phyloP scores from a whole-genome alignment of 2,329 filamentous ascomycete species.

The Epichloe brachyelytri region DNA sequence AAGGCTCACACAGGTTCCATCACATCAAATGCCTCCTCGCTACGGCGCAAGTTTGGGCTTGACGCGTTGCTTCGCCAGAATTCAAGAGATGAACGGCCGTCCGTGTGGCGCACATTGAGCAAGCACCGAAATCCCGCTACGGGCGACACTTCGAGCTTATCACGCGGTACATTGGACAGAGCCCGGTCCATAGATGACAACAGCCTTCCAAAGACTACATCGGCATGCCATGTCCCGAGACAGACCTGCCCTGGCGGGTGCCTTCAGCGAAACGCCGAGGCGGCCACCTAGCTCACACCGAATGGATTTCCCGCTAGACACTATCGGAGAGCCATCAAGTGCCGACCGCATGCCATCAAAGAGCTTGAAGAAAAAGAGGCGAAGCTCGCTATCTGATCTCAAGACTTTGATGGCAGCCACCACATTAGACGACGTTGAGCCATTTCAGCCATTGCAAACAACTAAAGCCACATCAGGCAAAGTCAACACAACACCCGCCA shows the following conservation, averaged over 20 bases:
- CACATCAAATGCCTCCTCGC: slow-evolving; percentile 74
- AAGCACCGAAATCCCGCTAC: slow-evolving; percentile 55
- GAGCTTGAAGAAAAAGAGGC: slow-evolving; percentile 60
- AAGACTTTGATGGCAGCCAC: slow-evolving; percentile 53
- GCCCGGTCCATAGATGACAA: slow-evolving; percentile 66
- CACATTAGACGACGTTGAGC: slow-evolving; percentile 27
- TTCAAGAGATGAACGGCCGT: slow-evolving; percentile 63
- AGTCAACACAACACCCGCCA: slow-evolving; percentile 33
- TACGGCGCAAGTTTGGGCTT: slow-evolving; percentile 74
- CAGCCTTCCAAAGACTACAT: slow-evolving; percentile 28
- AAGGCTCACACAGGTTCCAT: slow-evolving; percentile 61
- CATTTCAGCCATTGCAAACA: slow-evolving; percentile 36
- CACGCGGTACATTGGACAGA: slow-evolving; percentile 52
- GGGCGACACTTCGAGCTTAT: slow-evolving; percentile 49
- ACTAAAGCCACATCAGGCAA: slow-evolving; percentile 43
- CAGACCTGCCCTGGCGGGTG: slow-evolving; percentile 46
- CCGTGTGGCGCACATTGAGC: slow-evolving; percentile 78
- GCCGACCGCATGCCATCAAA: slow-evolving; percentile 24
- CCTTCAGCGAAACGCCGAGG: slow-evolving; percentile 43
- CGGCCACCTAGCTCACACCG: slow-evolving; percentile 46
- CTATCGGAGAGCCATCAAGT: slow-evolving; percentile 43
- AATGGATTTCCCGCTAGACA: slow-evolving; percentile 42
- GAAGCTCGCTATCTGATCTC: slow-evolving; percentile 85
- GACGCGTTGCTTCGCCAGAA: slow-evolving; percentile 64
- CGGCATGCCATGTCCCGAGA: slow-evolving; percentile 44